Conservation (phyloP, 495 filamentous ascomycete genomes). For the Talaromyces liani region DNA sequence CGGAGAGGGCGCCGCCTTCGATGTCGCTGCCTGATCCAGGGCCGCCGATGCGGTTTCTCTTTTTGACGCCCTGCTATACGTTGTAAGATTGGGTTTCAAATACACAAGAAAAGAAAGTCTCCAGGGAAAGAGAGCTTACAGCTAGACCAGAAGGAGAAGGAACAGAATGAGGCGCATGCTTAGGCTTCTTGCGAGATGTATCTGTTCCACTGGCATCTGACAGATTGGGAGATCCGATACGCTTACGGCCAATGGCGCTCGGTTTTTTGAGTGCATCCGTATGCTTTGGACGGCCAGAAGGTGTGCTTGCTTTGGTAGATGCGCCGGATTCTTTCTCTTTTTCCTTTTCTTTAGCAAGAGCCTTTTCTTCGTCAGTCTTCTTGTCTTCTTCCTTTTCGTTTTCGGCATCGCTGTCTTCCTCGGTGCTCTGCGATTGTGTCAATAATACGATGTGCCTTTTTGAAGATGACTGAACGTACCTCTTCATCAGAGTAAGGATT, state of each 20-base stretch:
- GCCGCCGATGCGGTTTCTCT: constrained; percentile 35
- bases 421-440: constrained; percentile 29
- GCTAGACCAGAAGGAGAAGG: constrained; percentile 27
- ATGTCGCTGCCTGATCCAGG: constrained; percentile 71
- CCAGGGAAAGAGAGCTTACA: constrained; percentile 20
- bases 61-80: constrained; percentile 31
- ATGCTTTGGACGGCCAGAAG: constrained; percentile 53
- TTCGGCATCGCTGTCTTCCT: constrained; percentile 40
- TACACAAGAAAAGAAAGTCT: too few species aligned
- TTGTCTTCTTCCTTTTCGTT: constrained; percentile 61
- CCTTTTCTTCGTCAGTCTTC: constrained; percentile 58
- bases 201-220: constrained; percentile 91
- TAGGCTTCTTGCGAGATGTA: constrained; percentile 78
- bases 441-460: too few species aligned
- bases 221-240: constrained; percentile 75
- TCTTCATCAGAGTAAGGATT: constrained; percentile 67
- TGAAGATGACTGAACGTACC: constrained; percentile 18
- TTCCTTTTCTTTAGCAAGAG: constrained; percentile 17
- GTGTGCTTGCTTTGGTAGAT: constrained; percentile 66
- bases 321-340: constrained; percentile 47
- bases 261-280: constrained; percentile 51
- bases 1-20: constrained; percentile 62
- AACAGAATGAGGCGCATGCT: constrained; percentile 59
- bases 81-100: too few species aligned
- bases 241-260: constrained; percentile 58